Evolutionary conservation across 2,329 filamentous ascomycete genomes (phyloP).

Genomic region (Trichoderma sp.): DNA sequence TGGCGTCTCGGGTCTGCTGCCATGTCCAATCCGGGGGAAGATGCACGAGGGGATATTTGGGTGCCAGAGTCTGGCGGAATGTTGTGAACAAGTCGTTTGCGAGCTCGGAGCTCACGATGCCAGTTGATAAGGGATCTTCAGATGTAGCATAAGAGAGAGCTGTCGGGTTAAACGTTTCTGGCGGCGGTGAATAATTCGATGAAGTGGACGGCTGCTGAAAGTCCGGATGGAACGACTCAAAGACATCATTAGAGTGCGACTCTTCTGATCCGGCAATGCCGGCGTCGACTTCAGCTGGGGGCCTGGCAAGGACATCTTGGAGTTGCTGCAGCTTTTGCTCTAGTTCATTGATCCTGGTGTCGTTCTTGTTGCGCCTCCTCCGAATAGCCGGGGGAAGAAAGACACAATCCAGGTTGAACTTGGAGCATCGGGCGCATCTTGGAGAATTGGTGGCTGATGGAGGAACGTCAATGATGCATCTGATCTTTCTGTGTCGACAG

Average conservation of each 20-base stretch:
- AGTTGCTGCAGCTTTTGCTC: conserved; percentile 6
- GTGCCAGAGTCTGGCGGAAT: not conserved
- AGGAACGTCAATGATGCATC: not conserved
- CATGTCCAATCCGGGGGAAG: not conserved
- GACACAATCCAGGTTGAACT: not conserved
- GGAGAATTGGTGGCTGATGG: not conserved
- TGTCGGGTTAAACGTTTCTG: not conserved
- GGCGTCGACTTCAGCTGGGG: not conserved
- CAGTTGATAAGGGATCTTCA: not conserved
- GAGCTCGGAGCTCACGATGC: not conserved
- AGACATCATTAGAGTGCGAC: not conserved
- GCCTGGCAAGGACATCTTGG: not conserved
- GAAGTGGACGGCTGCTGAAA: not conserved
- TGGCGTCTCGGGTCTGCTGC: not conserved
- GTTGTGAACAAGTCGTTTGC: not conserved
- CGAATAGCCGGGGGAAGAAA: not conserved
- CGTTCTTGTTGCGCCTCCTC: conserved; percentile 5
- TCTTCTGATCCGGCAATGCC: not conserved
- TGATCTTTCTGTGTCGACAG: not conserved
- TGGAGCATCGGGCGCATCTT: not conserved
- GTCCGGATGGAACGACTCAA: not conserved
- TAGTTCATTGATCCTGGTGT: not conserved
- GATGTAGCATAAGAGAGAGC: not conserved
- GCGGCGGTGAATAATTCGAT: not conserved
- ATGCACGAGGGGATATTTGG: not conserved